Conservation (phyloP, 2,329 filamentous ascomycete genomes). For the Hypoxylon sp. region DNA sequence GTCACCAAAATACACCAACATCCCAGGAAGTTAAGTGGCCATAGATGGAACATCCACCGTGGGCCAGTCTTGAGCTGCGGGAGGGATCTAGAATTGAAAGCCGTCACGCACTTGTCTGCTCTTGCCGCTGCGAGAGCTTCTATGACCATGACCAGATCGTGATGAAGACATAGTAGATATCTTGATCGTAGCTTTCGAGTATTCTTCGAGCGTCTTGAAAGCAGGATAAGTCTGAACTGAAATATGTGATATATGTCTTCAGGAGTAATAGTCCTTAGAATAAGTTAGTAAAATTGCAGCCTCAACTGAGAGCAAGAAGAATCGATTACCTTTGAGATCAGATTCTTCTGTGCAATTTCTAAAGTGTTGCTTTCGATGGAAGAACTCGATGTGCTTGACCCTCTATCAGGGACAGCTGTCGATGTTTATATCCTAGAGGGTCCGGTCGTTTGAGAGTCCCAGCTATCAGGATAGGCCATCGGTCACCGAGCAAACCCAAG, state of each 20-base stretch:
- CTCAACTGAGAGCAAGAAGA: background rate
- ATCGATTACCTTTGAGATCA: constrained; percentile 7
- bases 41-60: constrained; percentile 2
- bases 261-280: constrained; percentile 2
- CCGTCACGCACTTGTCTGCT: constrained; percentile 51
- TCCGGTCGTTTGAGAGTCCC: constrained; percentile 1
- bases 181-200: background rate
- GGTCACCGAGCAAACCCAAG: background rate
- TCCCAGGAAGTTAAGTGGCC: background rate
- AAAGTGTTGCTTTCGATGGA: background rate
- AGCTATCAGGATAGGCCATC: background rate
- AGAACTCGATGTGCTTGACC: constrained; percentile 7
- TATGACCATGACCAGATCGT: constrained; percentile 44
- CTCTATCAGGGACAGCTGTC: background rate
- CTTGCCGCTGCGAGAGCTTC: constrained; percentile 48
- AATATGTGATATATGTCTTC: constrained; percentile 1
- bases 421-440: constrained; percentile 37
- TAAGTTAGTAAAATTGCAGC: constrained; percentile 5
- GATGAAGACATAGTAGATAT: constrained; percentile 50
- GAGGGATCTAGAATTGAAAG: constrained; percentile 49
- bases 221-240: background rate
- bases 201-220: constrained; percentile 1
- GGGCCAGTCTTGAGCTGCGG: constrained; percentile 4
- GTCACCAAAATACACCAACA: background rate
- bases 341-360: background rate